Evolutionary conservation across 306 rosid genomes (phyloP), one percentile per base, ranked within the genome.

Genomic region (Cicer pinnatifidum): DNA sequence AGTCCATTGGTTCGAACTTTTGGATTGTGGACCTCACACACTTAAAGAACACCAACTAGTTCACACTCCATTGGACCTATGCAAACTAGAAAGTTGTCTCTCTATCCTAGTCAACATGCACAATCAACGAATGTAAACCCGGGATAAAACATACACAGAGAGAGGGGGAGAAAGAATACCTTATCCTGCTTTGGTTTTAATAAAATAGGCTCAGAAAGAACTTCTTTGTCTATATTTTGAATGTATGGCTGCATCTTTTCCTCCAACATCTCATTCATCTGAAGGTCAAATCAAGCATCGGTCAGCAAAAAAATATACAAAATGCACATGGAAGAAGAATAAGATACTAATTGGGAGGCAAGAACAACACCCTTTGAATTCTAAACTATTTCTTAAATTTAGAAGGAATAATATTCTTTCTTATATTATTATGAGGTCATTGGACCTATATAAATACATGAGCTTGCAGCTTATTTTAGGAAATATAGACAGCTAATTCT

Each of bases 191-290:
- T 86, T 4, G 85, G 62, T 83, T 78, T 85, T 66, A 91, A 71
- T 70, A 94, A 59, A 48, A 94, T 89, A 69, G 97, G 90, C 69
- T 81, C 88, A 8, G 95, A 81, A 67, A 94, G 95, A 73, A 85
- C 83, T 43, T 82, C 73, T 11, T 65, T 79, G 73, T 81, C 86
- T 6, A 73, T 63, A 53, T 80, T 84, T 78, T 81, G 86, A 72
- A 87, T 56, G 77, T 88, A 94, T 8, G 95, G 97, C 68, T 80
- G 85, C 79, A 94, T 67, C 87, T 89, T 94, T 85, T 89, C 92
- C 82, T 80, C 91, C 83, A 94, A 81, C 90, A 89, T 80, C 85
- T 94, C 85, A 72, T 89, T 86, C 84, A 94, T 61, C 99, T 94
- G 86, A 67, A 66, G 53, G 77, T 59, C 64, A 56, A 82, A 71